Conservation (phyloP, 345 rosid species). For the Hirschfeldia incana region DNA sequence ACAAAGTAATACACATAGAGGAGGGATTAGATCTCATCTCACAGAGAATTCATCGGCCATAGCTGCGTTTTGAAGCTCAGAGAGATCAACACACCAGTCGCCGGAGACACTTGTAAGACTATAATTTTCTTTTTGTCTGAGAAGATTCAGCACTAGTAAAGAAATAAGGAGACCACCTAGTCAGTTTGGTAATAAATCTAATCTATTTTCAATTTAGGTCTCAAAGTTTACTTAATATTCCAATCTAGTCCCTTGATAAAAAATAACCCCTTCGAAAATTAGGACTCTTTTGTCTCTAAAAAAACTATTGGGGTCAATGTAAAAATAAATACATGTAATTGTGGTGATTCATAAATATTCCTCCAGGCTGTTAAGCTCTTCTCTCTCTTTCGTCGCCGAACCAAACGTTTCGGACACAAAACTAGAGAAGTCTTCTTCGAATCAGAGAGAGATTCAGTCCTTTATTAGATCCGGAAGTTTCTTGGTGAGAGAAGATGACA, state of each 20-base stretch:
- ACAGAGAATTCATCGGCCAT: slow-evolving; percentile 42
- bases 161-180: not conserved
- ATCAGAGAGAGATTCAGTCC: slow-evolving; percentile 14
- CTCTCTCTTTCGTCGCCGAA: slow-evolving; percentile 16
- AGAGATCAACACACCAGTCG: slow-evolving; percentile 21
- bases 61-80: slow-evolving; percentile 19
- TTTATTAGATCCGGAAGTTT: slow-evolving; percentile 23
- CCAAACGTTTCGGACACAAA: slow-evolving; percentile 9
- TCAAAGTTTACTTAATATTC: not conserved
- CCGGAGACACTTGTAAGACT: slow-evolving; percentile 20
- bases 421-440: slow-evolving; percentile 17
- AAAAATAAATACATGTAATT: not conserved
- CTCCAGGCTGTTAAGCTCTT: slow-evolving; percentile 25
- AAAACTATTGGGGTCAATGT: not conserved
- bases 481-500: slow-evolving; percentile 53
- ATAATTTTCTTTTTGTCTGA: not conserved
- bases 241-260: not conserved
- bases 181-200: not conserved
- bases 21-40: not conserved
- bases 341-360: not conserved
- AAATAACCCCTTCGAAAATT: not conserved
- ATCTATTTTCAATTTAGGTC: not conserved
- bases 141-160: slow-evolving; percentile 8
- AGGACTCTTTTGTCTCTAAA: not conserved
- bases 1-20: not conserved